A percentile compares a stretch with the other conserved stretches of the same genome.
Evolutionary conservation across 495 filamentous ascomycete genomes (phyloP).

Genomic region (Hypoxylon rickii): DNA sequence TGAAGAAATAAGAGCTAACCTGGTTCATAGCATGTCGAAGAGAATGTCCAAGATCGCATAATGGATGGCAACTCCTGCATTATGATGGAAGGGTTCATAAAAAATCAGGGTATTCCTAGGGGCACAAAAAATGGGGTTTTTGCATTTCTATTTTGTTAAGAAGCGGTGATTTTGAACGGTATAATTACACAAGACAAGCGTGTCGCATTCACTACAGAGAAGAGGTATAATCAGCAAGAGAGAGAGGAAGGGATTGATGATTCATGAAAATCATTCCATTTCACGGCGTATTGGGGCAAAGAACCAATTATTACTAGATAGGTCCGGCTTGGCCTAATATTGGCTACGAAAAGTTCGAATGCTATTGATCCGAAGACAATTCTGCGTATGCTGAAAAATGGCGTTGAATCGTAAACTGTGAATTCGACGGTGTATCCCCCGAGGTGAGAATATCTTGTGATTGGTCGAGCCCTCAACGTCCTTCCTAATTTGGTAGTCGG

Average conservation of each 20-base stretch:
- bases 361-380: no score
- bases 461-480: neutral
- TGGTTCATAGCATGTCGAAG: conserved; percentile 50
- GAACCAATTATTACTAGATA: neutral
- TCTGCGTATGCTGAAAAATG: no score
- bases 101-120: no score
- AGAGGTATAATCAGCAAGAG: neutral
- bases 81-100: neutral
- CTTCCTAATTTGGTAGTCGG: neutral
- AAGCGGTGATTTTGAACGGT: neutral
- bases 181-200: neutral
- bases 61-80: conserved; percentile 4
- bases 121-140: neutral
- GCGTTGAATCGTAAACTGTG: no score
- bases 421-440: no score
- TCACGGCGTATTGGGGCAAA: neutral
- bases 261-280: neutral
- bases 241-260: neutral
- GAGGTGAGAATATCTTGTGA: neutral
- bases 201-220: neutral
- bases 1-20: no score
- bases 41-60: conserved; percentile 47
- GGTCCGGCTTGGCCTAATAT: neutral
- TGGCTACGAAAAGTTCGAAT: neutral
- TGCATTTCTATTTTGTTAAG: neutral